Percentiles rank a stretch among this genome's conserved stretches.
Evolutionary conservation across 495 filamentous ascomycete species (phyloP).

Genomic region (Evernia prunastri): DNA sequence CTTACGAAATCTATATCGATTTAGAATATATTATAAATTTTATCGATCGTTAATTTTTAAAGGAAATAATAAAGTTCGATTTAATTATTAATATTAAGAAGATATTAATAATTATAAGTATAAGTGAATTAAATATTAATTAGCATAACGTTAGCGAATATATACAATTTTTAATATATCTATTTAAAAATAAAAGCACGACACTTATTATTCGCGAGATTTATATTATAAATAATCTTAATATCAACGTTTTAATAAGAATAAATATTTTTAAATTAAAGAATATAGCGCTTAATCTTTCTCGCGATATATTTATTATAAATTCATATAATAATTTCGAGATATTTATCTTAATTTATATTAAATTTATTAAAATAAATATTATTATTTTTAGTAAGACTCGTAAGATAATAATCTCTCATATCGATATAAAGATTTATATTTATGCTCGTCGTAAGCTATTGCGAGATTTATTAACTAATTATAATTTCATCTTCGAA

Average conservation of each 20-base stretch:
- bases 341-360: neutral
- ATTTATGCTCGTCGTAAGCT: neutral
- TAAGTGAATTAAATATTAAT: neutral
- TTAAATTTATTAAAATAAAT: neutral
- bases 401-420: too few relatives aligned
- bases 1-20: too few relatives aligned
- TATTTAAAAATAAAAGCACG: constrained; percentile 7
- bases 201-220: neutral
- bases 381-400: constrained; percentile 8
- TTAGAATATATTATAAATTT: too few relatives aligned
- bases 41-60: neutral
- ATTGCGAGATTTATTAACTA: neutral
- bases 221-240: neutral
- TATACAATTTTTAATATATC: neutral
- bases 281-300: neutral
- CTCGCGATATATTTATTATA: neutral
- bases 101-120: constrained; percentile 13
- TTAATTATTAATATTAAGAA: constrained; percentile 5
- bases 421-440: constrained; percentile 1
- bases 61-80: neutral
- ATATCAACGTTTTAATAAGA: too few relatives aligned
- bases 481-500: too few relatives aligned
- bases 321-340: neutral
- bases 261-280: too few relatives aligned
- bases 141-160: constrained; percentile 8